phyloP scores from a whole-genome alignment of 805 yeast genomes.

The Candida silvicultrix region DNA sequence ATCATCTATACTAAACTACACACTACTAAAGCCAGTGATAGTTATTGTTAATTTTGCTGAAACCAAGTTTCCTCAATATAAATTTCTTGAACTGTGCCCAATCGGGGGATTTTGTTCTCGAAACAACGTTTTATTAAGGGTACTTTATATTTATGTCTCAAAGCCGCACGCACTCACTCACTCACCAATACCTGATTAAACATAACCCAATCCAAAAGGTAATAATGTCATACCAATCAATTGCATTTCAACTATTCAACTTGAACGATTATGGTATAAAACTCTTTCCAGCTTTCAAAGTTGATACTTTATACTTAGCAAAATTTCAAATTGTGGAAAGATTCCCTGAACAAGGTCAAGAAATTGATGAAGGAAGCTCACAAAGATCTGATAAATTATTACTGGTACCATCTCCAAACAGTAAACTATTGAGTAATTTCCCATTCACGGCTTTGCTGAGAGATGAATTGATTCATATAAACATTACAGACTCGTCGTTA shows the following conservation, averaged over 20 bases:
- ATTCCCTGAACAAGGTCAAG: constrained; percentile 7
- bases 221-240: not conserved
- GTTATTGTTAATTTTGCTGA: no score
- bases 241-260: not conserved
- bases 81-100: no score
- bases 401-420: constrained; percentile 2
- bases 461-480: constrained; percentile 11
- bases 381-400: constrained; percentile 13
- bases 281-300: constrained; percentile 13
- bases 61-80: no score
- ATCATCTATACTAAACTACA: no score
- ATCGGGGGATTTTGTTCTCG: no score
- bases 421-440: constrained; percentile 11
- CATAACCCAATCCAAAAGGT: no score
- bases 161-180: not conserved
- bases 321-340: constrained; percentile 13
- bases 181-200: not conserved
- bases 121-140: no score
- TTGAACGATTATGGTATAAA: constrained; percentile 21
- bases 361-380: constrained; percentile 18
- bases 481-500: constrained; percentile 2
- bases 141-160: no score
- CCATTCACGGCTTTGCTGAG: constrained; percentile 18
- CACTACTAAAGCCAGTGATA: no score
- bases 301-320: constrained; percentile 16